Base-by-base conservation (phyloP, 108 stramenopile species). In the Skeletonema tropicum region DNA sequence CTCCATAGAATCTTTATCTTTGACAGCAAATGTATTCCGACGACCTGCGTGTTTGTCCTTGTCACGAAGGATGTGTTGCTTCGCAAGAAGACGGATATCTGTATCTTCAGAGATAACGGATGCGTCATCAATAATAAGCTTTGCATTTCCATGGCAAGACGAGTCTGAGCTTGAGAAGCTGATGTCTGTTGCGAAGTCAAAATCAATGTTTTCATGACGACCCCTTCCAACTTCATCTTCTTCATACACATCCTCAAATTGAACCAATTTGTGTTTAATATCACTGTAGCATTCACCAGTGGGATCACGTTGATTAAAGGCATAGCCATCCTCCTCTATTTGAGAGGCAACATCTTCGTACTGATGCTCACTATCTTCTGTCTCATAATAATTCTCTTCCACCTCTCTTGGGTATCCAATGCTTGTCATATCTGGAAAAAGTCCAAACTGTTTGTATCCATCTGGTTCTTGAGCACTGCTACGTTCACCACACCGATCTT, bases 1-100 rank as follows among this genome's bases (percentile, higher is more conserved):
- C 60, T 82, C 81, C 71, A 82, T 82, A 25, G 74, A 75, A 82
- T 82, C 81, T 64, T 76, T 76, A 26, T 29, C 64, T 30, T 82
- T 82, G 38, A 82, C 68, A 10, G 66, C 21, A 55, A 76, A 82
- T 36, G 48, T 49, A 21, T 17, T 49, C n/a, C 19, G 12, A 14
- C 17, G 14, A 49, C 32, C 38, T 30, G 72, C 5, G 0, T 21
- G 21, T 17, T 32, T 61, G 15, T 32, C 60, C 21, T 35, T 32
- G 60, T 32, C 14, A 30, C 60, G 60, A n/a, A 32, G 26, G 60
- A 29, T n/a, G 26, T 64, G 41, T 10, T 46, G 59, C 63, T 31
- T 64, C 5, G 73, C 61, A 9, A 68, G 75, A 5, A 15, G 55
- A 23, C 71, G 70, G 41, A 82, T 46, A 26, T 61, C 75, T 15